Percentiles rank a stretch among this genome's conserved stretches.
Evolutionary conservation across 352 stramenopile species (phyloP).

Genomic region (Globisporangium takayamanum): DNA sequence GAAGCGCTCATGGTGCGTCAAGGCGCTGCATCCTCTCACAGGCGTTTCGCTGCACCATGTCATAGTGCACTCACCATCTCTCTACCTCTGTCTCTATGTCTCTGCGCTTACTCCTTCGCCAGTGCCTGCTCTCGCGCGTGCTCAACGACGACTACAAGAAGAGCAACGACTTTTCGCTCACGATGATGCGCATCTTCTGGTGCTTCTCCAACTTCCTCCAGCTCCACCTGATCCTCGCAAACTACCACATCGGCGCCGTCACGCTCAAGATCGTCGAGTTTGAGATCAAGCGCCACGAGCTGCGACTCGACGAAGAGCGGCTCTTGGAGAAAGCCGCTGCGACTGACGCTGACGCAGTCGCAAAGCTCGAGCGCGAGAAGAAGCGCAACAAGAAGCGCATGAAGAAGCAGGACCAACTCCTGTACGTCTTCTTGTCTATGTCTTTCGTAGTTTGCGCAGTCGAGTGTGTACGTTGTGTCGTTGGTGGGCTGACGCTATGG

Average conservation of each 20-base stretch:
- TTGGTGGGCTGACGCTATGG: not conserved
- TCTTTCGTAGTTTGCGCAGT: not conserved
- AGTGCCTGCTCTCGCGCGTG: constrained; percentile 88
- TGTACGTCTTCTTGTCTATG: constrained; percentile 35
- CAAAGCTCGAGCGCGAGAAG: constrained; percentile 73
- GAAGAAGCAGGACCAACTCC: constrained; percentile 91
- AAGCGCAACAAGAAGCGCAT: constrained; percentile 86
- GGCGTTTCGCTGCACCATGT: not conserved
- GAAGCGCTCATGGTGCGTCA: constrained; percentile 88
- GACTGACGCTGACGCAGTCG: constrained; percentile 24
- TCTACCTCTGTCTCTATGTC: not conserved
- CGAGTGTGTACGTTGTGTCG: not conserved
- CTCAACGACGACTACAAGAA: constrained; percentile 95
- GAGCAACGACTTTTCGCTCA: constrained; percentile 91
- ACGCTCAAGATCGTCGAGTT: constrained; percentile 94
- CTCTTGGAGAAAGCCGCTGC: constrained; percentile 30
- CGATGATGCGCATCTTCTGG: constrained; percentile 94
- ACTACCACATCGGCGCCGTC: constrained; percentile 91
- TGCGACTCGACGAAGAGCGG: constrained; percentile 68
- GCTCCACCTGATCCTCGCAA: constrained; percentile 89
- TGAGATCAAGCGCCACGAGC: constrained; percentile 87
- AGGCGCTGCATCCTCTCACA: not conserved
- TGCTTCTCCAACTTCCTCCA: constrained; percentile 94
- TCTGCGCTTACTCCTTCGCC: not conserved
- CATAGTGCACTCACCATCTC: not conserved